These are phyloP conservation scores for Pseudevernia furfuracea DNA, from an alignment of 495 filamentous ascomycete species.

Conservation along the genomic window DNA sequence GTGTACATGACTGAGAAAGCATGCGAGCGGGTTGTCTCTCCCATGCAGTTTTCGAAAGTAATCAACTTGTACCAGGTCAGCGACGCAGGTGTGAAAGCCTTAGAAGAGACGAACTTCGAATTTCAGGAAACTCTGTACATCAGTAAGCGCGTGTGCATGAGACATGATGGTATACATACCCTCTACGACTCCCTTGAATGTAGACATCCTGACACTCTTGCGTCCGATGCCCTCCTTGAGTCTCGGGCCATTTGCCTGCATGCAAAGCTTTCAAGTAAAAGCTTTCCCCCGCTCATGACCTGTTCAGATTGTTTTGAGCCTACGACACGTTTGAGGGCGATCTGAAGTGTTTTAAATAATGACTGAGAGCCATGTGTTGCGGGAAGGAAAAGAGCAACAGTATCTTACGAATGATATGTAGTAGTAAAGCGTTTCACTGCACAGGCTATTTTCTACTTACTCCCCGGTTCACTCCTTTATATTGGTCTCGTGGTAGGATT, in stretches of 20 bases:
- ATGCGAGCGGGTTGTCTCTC: conserved; percentile 61
- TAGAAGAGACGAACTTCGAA: conserved; percentile 42
- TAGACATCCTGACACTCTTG: conserved; percentile 53
- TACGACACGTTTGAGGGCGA: not conserved
- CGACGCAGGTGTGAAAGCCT: not conserved
- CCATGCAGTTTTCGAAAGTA: conserved; percentile 62
- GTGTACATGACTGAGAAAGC: conserved; percentile 89
- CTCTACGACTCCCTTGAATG: conserved; percentile 64
- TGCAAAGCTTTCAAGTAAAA: not conserved
- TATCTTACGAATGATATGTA: not conserved
- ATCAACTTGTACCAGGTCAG: conserved; percentile 50
- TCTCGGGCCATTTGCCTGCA: not conserved
- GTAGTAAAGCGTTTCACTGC: too few species aligned
- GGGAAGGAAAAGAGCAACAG: not conserved
- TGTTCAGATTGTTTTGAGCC: not conserved
- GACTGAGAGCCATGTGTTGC: not conserved
- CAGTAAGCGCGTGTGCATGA: conserved; percentile 19
- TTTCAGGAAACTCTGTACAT: conserved; percentile 58
- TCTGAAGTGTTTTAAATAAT: not conserved
- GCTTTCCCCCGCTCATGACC: not conserved
- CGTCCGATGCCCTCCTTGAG: not conserved
- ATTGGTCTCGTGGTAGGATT: too few species aligned
- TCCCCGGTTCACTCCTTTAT: too few species aligned
- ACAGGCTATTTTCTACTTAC: too few species aligned
- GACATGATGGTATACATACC: conserved; percentile 35